Conservation (phyloP, 441 rosid genomes). For the Corymbia citriodora region DNA sequence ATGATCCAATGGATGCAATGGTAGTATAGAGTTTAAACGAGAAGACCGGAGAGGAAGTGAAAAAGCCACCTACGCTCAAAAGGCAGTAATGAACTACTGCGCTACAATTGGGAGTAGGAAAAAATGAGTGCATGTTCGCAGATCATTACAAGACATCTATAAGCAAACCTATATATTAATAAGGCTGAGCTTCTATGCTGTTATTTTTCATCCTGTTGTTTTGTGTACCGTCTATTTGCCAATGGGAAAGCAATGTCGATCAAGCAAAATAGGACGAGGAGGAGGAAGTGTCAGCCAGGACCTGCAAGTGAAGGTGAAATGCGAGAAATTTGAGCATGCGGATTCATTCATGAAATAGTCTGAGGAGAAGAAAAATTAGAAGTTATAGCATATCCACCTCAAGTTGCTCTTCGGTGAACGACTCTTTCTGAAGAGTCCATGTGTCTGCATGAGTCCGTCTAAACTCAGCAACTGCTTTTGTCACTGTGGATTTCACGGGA, state of each 20-base stretch:
- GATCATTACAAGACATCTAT: background rate
- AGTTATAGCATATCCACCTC: conserved; percentile 48
- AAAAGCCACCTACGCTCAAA: background rate
- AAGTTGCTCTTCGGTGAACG: conserved; percentile 91
- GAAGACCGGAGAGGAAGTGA: background rate
- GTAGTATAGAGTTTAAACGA: background rate
- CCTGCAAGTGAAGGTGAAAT: conserved; percentile 38
- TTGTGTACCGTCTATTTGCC: conserved; percentile 8
- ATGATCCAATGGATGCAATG: background rate
- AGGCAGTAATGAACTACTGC: background rate
- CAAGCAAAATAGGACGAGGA: conserved; percentile 96
- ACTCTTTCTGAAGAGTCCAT: conserved; percentile 93
- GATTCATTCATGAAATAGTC: background rate
- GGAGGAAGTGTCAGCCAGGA: conserved; percentile 93
- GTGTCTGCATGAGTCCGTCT: conserved; percentile 97
- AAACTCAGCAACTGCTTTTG: conserved; percentile 98
- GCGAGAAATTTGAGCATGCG: background rate
- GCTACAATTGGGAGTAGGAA: background rate
- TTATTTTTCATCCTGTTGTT: conserved; percentile 12
- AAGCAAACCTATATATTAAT: conserved; percentile 1
- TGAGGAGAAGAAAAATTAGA: background rate
- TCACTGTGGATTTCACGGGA: conserved; percentile 88
- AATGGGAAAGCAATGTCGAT: conserved; percentile 11
- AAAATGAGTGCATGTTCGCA: background rate
- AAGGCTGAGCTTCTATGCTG: conserved; percentile 10